Evolutionary conservation across 73 alveolate genomes (phyloP), one percentile per base, ranked within the genome.

Genomic region (Paramecium pentaurelia): DNA sequence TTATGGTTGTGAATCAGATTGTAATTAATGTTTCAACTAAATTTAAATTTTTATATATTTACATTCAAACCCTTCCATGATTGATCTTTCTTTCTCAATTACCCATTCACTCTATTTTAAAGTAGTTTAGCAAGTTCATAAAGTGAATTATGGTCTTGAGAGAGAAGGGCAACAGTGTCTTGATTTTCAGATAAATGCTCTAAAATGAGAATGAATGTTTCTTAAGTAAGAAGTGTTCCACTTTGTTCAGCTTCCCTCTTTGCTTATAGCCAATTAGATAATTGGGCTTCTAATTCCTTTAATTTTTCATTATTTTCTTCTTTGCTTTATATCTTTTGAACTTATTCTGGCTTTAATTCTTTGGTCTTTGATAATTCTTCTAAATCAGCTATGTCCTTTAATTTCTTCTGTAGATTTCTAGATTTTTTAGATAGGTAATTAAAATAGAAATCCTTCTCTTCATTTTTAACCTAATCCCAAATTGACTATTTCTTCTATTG

Each of bases 151-250:
- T 64, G 84, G 16, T 64, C 84, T 28, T 64, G 49, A 32, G 84
- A 32, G 45, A 64, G 49, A 32, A 64, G 84, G 22, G 84, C 22
- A 64, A 64, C 51, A 7, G 84, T 64, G 84, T 28, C 84, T 28
- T 28, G 84, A n/a, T 64, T 64, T 64, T 64, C 84, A 64, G 84
- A 64, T 64, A 64, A 64, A 64, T 64, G 84, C 27, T 64, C 84
- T 64, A 64, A 34, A 28, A 64, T 64, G 49, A 64, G 84, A 20
- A 64, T 64, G 84, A 64, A 64, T 32, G 84, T 42, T 64, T 64
- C 84, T 64, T 64, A 64, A 32, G 84, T 28, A 28, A 64, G 27
- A 2, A 32, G 49, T 20, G 47, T 32, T 64, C 84, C 84, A 32
- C 28, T 64, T 64, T 64, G 20, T 64, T 64, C 84, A 28, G 84